Conservation (phyloP, 805 yeast species). For the Wickerhamiella qilinensis region DNA sequence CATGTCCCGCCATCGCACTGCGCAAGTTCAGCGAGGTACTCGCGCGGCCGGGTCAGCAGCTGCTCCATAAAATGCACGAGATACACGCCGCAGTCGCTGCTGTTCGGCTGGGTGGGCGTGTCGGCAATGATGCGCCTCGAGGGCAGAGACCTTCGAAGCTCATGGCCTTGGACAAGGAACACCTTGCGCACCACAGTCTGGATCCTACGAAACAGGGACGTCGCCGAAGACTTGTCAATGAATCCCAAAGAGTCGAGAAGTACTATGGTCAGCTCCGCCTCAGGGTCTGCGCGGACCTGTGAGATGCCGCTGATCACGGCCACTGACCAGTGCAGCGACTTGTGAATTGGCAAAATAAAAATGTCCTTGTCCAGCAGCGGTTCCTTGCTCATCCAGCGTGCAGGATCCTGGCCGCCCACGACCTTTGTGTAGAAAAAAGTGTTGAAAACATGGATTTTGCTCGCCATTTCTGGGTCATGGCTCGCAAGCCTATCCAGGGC, state of each 20-base stretch:
- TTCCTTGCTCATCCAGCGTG: conserved; percentile 59
- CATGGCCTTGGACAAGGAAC: conserved; percentile 1
- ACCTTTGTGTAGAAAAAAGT: conserved; percentile 65
- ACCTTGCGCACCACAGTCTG: conserved; percentile 5
- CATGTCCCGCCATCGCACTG: background rate
- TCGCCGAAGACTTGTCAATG: conserved; percentile 2
- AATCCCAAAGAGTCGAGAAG: conserved; percentile 60
- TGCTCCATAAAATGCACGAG: conserved; percentile 57
- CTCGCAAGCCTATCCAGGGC: conserved; percentile 18
- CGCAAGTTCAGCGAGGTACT: conserved; percentile 21
- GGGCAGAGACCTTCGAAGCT: conserved; percentile 36
- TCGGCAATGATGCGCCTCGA: conserved; percentile 34
- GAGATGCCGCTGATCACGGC: conserved; percentile 33
- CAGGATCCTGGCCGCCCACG: conserved; percentile 34
- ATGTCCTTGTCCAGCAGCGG: conserved; percentile 43
- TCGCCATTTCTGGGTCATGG: conserved; percentile 18
- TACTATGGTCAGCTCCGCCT: conserved; percentile 26
- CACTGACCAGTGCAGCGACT: conserved; percentile 75
- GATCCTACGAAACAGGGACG: conserved; percentile 8
- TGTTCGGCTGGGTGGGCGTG: conserved; percentile 75
- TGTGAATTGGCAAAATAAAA: conserved; percentile 69
- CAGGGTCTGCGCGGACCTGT: conserved; percentile 3
- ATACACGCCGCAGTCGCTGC: conserved; percentile 90
- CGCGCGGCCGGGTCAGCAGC: conserved; percentile 34
- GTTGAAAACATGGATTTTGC: conserved; percentile 45